Evolutionary conservation across 2,329 filamentous ascomycete species (phyloP), one percentile per base, ranked within the genome.

Genomic region (Onygenales sp.): DNA sequence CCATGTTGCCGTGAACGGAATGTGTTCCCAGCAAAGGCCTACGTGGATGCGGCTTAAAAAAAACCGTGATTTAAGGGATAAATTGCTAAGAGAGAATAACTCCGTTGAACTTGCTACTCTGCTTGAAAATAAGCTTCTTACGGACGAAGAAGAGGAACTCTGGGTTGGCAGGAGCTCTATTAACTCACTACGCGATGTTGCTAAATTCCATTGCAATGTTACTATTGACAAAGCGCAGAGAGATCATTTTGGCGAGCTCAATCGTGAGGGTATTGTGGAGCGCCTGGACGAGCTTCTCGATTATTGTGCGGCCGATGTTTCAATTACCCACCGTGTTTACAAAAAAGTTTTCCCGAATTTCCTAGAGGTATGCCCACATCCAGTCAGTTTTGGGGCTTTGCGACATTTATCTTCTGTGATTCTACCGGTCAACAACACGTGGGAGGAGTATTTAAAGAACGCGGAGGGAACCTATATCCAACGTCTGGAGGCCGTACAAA

Each of bases 21-120:
- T 98, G 93, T 98, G 93, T 70, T 97, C 93, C 21, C 85, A 87
- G 59, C 93, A 98, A 69, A 82, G 93, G 49, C 93, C 94, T 7
- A 95, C 88, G 0, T 98, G 93, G 93, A 90, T 96, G 85, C 94
- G 88, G 68, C 88, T 95, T 69, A 87, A 89, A 66, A 98, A 98
- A 73, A 89, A 86, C 59, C 80, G 86, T 54, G 92, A 97, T 64
- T 64, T 92, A 45, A 78, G 88, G 49, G 91, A 96, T 57, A 87
- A 85, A 63, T 83, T 92, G 47, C 81, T 87, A 4, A 84, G 77
- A 48, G 80, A 88, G 52, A 85, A 84, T 2, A 80, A 86, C 13
- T 85, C 85, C 52, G 73, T 82, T 6, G 87, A 93, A 58, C 70
- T 96, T 27, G 80, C 84, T 2, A 76, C 81, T 45, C 71, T 95